A percentile compares a stretch with the other conserved stretches of the same genome.
These are phyloP conservation scores for Nemania abortiva DNA, from an alignment of 2,329 filamentous ascomycete species.

Conservation along the genomic window DNA sequence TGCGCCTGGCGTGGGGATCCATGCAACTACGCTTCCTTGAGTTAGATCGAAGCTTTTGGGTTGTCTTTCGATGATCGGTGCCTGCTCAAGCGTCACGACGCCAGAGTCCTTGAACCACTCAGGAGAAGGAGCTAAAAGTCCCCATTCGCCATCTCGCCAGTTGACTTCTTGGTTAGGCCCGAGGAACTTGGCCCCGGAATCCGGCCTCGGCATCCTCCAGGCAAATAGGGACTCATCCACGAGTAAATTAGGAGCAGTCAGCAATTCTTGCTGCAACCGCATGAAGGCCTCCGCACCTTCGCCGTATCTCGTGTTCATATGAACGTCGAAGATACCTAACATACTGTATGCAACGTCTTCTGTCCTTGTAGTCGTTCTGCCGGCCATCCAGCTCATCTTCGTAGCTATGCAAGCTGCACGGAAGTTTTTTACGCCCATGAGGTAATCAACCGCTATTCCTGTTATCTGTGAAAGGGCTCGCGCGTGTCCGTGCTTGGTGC, in stretches of 20 bases:
- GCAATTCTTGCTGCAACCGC: constrained; percentile 35
- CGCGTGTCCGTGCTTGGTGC: constrained; percentile 36
- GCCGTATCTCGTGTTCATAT: constrained; percentile 49
- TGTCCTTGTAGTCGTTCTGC: constrained; percentile 41
- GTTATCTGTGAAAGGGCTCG: constrained; percentile 48
- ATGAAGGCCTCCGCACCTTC: constrained; percentile 47
- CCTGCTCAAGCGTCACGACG: background rate
- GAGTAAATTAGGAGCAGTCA: background rate
- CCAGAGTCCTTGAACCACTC: constrained; percentile 19
- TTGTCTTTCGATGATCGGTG: background rate
- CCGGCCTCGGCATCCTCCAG: constrained; percentile 12
- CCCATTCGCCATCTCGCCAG: constrained; percentile 20
- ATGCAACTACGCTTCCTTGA: constrained; percentile 2
- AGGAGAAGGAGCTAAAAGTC: constrained; percentile 20
- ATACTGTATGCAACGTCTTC: constrained; percentile 50
- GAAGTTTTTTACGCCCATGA: constrained; percentile 29
- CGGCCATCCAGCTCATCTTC: constrained; percentile 50
- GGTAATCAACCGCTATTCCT: constrained; percentile 41
- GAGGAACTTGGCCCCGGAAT: background rate
- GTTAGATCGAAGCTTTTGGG: constrained; percentile 1
- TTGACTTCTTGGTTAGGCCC: background rate
- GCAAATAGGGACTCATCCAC: constrained; percentile 18
- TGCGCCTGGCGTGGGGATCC: background rate
- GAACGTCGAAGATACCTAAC: constrained; percentile 49
- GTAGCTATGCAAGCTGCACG: constrained; percentile 42